Conservation (phyloP, 495 filamentous ascomycete genomes). For the Penicillium longicatenatum region DNA sequence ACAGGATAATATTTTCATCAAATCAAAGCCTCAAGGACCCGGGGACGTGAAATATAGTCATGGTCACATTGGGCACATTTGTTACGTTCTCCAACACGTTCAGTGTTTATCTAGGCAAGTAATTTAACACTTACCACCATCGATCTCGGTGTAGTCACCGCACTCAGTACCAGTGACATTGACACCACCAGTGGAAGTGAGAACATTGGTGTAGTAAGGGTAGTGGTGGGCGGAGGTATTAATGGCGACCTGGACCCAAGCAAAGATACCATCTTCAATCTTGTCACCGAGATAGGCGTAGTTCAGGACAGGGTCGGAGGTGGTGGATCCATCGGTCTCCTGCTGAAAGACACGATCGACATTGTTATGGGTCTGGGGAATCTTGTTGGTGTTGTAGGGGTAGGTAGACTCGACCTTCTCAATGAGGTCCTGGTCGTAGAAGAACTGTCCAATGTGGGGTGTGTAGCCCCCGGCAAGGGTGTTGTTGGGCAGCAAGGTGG, state of each 20-base stretch:
- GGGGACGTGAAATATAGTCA: background rate
- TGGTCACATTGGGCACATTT: background rate
- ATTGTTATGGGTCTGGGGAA: background rate
- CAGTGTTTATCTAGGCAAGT: background rate
- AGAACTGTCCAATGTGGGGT: constrained; percentile 15
- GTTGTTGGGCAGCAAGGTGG: constrained; percentile 7
- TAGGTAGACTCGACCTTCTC: constrained; percentile 13
- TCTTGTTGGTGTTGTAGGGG: constrained; percentile 12
- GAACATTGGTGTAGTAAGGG: constrained; percentile 5
- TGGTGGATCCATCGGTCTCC: constrained; percentile 2
- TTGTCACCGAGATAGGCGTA: constrained; percentile 2
- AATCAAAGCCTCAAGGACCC: background rate
- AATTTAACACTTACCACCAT: background rate
- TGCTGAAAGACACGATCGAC: background rate
- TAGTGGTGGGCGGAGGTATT: constrained; percentile 3
- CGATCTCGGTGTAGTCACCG: constrained; percentile 3
- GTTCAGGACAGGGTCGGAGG: background rate
- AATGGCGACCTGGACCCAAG: constrained; percentile 3
- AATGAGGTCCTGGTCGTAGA: constrained; percentile 14
- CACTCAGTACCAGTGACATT: constrained; percentile 1
- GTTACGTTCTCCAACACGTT: background rate
- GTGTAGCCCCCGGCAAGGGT: constrained; percentile 7
- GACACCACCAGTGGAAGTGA: background rate
- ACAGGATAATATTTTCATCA: background rate
- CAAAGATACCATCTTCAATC: constrained; percentile 5